Percentiles rank a stretch among this genome's conserved stretches.
These are phyloP conservation scores for Salvia splendens DNA, from an alignment of 257 asterid genomes.

Conservation along the genomic window DNA sequence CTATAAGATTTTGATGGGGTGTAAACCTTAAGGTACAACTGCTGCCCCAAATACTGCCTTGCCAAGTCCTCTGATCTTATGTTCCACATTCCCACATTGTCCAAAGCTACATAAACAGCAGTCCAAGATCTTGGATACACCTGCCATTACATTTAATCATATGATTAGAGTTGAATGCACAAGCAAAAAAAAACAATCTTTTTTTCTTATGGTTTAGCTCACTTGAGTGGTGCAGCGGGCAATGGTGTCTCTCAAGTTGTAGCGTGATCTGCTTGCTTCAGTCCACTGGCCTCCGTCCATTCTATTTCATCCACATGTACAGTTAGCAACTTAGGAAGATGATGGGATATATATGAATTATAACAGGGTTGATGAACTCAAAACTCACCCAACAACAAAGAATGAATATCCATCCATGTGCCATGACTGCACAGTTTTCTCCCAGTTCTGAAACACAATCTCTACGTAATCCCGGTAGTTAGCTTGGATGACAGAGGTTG, in stretches of 20 bases:
- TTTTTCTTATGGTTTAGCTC: not conserved
- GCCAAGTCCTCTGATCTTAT: conserved; percentile 90
- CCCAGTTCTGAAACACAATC: conserved; percentile 90
- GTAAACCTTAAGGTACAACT: conserved; percentile 77
- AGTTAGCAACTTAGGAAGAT: conserved; percentile 9
- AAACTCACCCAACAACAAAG: conserved; percentile 86
- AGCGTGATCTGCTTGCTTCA: conserved; percentile 53
- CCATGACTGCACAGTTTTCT: conserved; percentile 85
- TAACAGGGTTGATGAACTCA: no score
- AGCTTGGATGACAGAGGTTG: conserved; percentile 79
- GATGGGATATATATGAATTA: no score
- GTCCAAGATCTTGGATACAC: conserved; percentile 93
- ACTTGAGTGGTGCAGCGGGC: conserved; percentile 83
- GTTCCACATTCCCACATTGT: conserved; percentile 98
- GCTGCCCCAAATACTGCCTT: conserved; percentile 91
- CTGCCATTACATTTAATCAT: conserved; percentile 35
- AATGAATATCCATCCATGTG: conserved; percentile 83
- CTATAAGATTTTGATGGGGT: conserved; percentile 59
- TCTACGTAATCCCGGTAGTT: conserved; percentile 68
- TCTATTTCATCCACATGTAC: conserved; percentile 38
- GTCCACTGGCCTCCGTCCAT: conserved; percentile 97
- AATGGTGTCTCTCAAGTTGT: conserved; percentile 80
- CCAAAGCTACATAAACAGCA: conserved; percentile 75
- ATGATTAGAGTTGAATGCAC: not conserved
- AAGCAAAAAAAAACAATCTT: not conserved